Evolutionary conservation across 2,329 filamentous ascomycete genomes (phyloP), one percentile per base, ranked within the genome.

Genomic region (Lasiodiplodia gonubiensis): DNA sequence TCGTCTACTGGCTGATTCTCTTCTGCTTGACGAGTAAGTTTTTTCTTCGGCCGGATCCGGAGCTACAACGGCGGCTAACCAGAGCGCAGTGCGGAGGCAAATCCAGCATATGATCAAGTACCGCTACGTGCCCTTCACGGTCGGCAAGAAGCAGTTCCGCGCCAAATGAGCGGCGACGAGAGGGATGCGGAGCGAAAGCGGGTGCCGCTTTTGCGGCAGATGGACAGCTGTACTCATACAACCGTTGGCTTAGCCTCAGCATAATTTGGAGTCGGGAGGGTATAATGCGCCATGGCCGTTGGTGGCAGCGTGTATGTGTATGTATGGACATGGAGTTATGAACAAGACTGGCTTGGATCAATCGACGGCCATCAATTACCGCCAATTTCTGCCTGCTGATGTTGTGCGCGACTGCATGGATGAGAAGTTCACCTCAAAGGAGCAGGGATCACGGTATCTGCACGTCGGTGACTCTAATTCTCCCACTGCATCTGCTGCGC

Each of bases 31-130:
- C 95, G 67, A 99, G 93, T 97, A 85, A 79, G 93, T 88, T 60
- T 54, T 16, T 23, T 16, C 14, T 14, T 1, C 11, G 48, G 27
- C 18, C 14, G 66, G 42, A 18, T 18, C 42, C 10, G 18, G 27
- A 37, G 33, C 39, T 33, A 33, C 30, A 33, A 33, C 69, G 70
- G 6, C 18, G 64, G 70, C 33, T 55, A 63, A 69, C 46, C 48
- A 52, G 35, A 69, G 25, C 52, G 35, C 74, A 97, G 93, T 99
- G 95, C 89, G 95, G 81, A 92, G 95, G 85, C 95, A 99, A 84
- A 99, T 99, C 74, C 95, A 99, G 84, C 95, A 98, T 84, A 99
- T 99, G 95, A 94, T 99, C 87, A 99, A 98, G 85, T 99, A 98
- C 85, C 92, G 94, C 82, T 99, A 97, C 78, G 93, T 97, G 35